Conservation (phyloP, 129 eudicot species). For the Deinandra increscens region DNA sequence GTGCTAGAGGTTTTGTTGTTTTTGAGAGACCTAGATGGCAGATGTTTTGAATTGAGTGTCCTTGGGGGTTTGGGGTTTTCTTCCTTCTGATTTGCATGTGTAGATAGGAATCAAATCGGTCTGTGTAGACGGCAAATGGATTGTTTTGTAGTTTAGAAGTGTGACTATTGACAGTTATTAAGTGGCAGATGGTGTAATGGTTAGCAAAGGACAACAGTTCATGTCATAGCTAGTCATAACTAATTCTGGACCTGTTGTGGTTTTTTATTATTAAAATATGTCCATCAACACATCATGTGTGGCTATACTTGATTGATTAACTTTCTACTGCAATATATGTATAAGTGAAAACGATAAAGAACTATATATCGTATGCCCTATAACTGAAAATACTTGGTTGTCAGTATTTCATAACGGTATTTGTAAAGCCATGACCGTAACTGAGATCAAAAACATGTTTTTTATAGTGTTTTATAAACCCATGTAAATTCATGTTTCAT, state of each 20-base stretch:
- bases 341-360: not conserved
- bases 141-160: not conserved
- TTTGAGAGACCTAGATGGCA: not conserved
- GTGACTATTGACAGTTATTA: not conserved
- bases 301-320: not conserved
- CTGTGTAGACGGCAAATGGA: not conserved
- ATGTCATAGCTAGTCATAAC: not conserved
- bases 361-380: not conserved
- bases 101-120: not conserved
- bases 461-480: too few relatives aligned
- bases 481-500: not conserved
- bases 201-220: not conserved
- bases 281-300: not conserved
- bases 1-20: conserved; percentile 9
- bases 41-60: conserved; percentile 1
- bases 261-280: not conserved
- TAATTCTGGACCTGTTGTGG: conserved; percentile 10
- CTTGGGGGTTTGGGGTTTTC: conserved; percentile 6
- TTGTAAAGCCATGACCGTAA: not conserved
- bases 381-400: not conserved
- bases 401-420: not conserved
- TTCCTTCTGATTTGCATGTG: not conserved
- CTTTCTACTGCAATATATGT: conserved; percentile 2
- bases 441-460: not conserved
- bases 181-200: conserved; percentile 7